Base-by-base conservation (phyloP, 208 protist genomes). In the Trypanosoma theileri region DNA sequence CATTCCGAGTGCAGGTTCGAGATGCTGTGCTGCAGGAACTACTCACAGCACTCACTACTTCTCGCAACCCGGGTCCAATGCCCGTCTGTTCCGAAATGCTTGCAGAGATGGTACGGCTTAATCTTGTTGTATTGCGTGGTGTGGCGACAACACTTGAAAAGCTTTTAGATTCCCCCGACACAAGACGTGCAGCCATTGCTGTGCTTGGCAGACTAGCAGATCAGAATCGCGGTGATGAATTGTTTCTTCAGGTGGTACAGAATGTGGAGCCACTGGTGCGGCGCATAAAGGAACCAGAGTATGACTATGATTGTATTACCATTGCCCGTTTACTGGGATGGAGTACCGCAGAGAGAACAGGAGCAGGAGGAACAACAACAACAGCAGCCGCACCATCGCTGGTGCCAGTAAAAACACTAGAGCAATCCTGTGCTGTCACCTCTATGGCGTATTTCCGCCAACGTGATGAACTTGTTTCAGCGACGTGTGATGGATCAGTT, bases 401-500 rank as follows among this genome's bases (percentile, higher is more conserved):
- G 41, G 57, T 69, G 52, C 54, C 40, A 3, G 66, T 56, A 14
- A 67, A 65, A 7, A 50, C n/a, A 14, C 63, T 69, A 35, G 28
- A 52, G 31, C 66, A 74, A 44, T 21, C 48, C 1, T 84, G 66
- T 41, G 79, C 85, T 1, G 75, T 84, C 16, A 90, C 79, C 48
- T 83, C 73, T 40, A 79, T 92, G 73, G 65, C 82, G 19, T 96
- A 96, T 65, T 79, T 93, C 54, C 61, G 69, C 7, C 54, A 62
- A 19, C 83, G 86, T 21, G 91, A 96, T 62, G 88, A 96, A 52
- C 80, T 96, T 24, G 75, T 89, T 58, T 80, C 82, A 0, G 84
- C 74, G 1, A 76, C 86, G 56, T 84, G 74, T 59, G 88, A 92
- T 50, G 86, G 91, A 22, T 71, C 79, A 4, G 71, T 93, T 21